These are phyloP conservation scores for Phytophthora colocasiae DNA, from an alignment of 352 stramenopile species.

Conservation along the genomic window DNA sequence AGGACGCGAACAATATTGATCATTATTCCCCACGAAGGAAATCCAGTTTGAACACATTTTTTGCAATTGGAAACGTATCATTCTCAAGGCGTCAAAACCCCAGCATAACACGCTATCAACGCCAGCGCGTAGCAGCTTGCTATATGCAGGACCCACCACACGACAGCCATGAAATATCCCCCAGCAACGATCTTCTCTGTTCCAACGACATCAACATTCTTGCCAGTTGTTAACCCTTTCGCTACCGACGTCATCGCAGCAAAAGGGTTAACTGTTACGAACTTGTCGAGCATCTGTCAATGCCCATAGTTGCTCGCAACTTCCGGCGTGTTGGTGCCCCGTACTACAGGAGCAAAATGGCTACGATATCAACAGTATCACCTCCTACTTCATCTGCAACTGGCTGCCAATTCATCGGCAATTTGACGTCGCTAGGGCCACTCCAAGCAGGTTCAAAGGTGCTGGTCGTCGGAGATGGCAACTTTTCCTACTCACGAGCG, in stretches of 20 bases:
- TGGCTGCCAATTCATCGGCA: slow-evolving; percentile 23
- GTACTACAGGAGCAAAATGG: slow-evolving; percentile 2
- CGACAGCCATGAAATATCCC: no score
- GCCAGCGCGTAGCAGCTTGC: no score
- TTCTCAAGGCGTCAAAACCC: no score
- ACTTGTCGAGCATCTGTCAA: slow-evolving; percentile 10
- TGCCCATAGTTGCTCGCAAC: slow-evolving; percentile 8
- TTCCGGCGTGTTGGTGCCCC: slow-evolving; percentile 6
- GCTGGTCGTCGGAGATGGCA: slow-evolving; percentile 84
- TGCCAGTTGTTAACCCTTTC: no score
- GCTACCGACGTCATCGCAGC: no score
- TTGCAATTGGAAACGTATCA: slow-evolving; percentile 13
- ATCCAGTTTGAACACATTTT: slow-evolving; percentile 14
- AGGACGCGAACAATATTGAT: not conserved
- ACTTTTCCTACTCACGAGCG: slow-evolving; percentile 86
- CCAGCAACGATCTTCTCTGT: no score
- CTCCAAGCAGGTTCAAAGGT: slow-evolving; percentile 38
- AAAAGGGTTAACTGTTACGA: slow-evolving; percentile 19
- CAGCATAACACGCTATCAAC: no score
- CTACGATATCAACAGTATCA: slow-evolving; percentile 9
- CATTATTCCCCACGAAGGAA: not conserved
- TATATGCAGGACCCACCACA: no score
- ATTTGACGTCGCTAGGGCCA: slow-evolving; percentile 69
- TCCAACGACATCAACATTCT: no score
- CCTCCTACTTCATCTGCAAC: slow-evolving; percentile 1